These are phyloP conservation scores for Houttuynia cordata DNA, from an alignment of 164 flowering plant species.

Conservation along the genomic window DNA sequence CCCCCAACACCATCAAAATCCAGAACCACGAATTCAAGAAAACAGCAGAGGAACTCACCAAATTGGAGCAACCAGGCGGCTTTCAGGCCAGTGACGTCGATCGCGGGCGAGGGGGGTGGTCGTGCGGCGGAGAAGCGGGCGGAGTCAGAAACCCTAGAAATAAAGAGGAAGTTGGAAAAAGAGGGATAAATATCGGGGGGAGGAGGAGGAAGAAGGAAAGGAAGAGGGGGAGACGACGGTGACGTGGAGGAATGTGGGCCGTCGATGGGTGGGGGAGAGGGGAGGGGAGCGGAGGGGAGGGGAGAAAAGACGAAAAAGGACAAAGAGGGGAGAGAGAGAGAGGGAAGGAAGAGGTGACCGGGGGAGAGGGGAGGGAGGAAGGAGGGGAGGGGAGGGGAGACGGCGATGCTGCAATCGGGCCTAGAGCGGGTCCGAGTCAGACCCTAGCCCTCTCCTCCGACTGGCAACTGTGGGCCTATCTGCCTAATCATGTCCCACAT, in stretches of 20 bases:
- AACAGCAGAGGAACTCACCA: no score
- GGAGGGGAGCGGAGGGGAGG: neutral
- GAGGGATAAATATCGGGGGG: neutral
- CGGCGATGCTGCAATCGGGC: neutral
- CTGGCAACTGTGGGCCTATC: no score
- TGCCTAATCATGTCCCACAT: no score
- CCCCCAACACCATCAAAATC: no score
- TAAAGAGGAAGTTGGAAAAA: neutral
- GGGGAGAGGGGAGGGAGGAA: neutral
- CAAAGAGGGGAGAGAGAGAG: neutral
- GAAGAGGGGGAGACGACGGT: constrained; percentile 4
- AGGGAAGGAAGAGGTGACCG: neutral
- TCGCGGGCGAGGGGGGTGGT: no score
- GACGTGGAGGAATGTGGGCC: constrained; percentile 8
- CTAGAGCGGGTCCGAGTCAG: no score
- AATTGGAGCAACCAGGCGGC: no score
- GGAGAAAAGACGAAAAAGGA: neutral
- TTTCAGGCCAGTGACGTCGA: no score
- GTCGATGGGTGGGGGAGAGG: neutral
- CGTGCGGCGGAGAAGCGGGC: constrained; percentile 6
- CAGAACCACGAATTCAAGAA: no score
- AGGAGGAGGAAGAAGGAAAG: constrained; percentile 3
- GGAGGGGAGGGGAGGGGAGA: neutral
- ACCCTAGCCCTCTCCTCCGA: no score
- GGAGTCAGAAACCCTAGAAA: neutral